A percentile compares a stretch with the other conserved stretches of the same genome.
Evolutionary conservation across 2,329 filamentous ascomycete species (phyloP).

Genomic region (Colletotrichum falcatum): DNA sequence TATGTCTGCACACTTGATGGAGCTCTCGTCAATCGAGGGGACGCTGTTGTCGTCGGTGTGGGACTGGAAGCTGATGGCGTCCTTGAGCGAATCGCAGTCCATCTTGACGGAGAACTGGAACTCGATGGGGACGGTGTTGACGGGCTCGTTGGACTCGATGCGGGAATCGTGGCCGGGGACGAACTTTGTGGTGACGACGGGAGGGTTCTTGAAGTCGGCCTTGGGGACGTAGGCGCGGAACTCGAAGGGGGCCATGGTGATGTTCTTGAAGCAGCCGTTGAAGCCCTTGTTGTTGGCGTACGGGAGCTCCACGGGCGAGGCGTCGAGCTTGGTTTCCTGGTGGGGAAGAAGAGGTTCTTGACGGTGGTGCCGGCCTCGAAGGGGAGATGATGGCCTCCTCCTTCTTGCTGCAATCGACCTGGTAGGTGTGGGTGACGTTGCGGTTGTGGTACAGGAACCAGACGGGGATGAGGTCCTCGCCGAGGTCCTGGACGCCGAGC

Average conservation of each 20-base stretch:
- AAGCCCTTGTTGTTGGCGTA: conserved; percentile 58
- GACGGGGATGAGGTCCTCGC: conserved; percentile 65
- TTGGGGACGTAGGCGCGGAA: conserved; percentile 71
- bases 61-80: conserved; percentile 64
- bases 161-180: conserved; percentile 71
- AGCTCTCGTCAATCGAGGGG: conserved; percentile 57
- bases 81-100: conserved; percentile 66
- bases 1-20: conserved; percentile 58
- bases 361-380: conserved; percentile 67
- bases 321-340: conserved; percentile 63
- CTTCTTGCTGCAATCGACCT: conserved; percentile 63
- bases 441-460: conserved; percentile 66
- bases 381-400: conserved; percentile 66
- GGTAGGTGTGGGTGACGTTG: conserved; percentile 62
- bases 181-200: conserved; percentile 70
- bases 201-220: conserved; percentile 60
- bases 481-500: conserved; percentile 47
- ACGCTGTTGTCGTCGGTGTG: conserved; percentile 59
- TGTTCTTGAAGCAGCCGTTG: conserved; percentile 66
- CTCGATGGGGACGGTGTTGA: conserved; percentile 54
- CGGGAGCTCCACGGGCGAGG: conserved; percentile 58
- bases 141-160: conserved; percentile 55
- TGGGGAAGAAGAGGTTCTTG: conserved; percentile 74
- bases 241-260: conserved; percentile 67
- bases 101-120: conserved; percentile 70